Base-by-base conservation (phyloP, 116 monocot genomes). In the Phalaenopsis hybrid region DNA sequence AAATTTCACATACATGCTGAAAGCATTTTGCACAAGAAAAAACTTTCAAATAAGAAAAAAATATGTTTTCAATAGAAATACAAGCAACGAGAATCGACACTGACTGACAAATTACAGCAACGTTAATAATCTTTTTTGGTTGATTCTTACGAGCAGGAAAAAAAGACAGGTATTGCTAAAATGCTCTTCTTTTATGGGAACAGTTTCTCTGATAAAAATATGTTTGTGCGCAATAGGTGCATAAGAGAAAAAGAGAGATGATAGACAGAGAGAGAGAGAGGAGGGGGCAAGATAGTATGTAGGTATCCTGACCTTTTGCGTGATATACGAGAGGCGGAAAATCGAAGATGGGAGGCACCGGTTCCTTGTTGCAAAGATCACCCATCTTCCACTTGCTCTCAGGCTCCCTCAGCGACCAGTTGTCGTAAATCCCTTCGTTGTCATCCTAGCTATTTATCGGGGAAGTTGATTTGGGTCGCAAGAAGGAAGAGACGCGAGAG, bases 301-400 rank as follows among this genome's bases (percentile, higher is more conserved):
- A 63, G 75, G 44, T 18, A 75, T 45, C n/a, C 23, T 57, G 63
- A 93, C 95, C 95, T 95, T 61, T 89, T 98, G 61, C 98, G 95
- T 23, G 88, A 93, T 17, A 92, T 86, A 28, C 0, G 33, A 98
- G 90, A 13, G 98, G 98, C 58, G 98, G 98, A 84, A 90, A 98
- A 59, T 98, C 98, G 83, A 98, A 98, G 89, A 98, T 82, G 28
- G 98, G 98, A 28, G 98, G 98, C 50, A 98, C 98, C 45, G 90
- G 91, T 57, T 91, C 80, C 86, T 77, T 78, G 68, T 51, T 76
- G 43, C 73, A 82, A 45, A 77, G 28, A 51, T 77, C 52, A 11
- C 59, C 68, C 41, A 81, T 76, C 82, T 88, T 87, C 86, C 50
- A 5, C 48, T 0, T 0, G 6, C 57, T 79, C 44, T 82, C 48